Evolutionary conservation across 2,329 filamentous ascomycete genomes (phyloP), one percentile per base, ranked within the genome.

Genomic region (Colletotrichum viniferum): DNA sequence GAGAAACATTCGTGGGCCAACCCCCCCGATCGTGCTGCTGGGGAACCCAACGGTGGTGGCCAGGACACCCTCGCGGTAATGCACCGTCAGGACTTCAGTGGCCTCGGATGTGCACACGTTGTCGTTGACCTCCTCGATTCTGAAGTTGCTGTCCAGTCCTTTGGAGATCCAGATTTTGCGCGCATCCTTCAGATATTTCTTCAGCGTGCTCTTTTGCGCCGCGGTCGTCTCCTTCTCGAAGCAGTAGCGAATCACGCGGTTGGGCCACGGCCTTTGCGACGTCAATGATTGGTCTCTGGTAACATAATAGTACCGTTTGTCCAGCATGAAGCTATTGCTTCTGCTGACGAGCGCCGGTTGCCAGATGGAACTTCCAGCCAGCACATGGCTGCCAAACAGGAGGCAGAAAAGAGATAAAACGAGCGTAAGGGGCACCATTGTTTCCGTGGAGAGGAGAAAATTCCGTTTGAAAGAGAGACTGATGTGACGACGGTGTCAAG

Each of bases 111-210:
- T 34, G 48, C 73, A 67, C 16, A 61, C 71, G 43, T 60, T 69
- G 48, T 16, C n/a, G 7, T n/a, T n/a, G 36, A 74, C 74, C 34
- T 78, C 71, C 67, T 66, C 30, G 71, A 71, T 74, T 63, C 67
- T 67, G 72, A 77, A 77, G 68, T 58, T 73, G n/a, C 52, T 21
- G n/a, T 65, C 58, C 26, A 69, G 71, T 14, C 55, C 66, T 52
- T 52, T 52, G 18, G 43, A 52, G 43, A 52, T 52, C 43, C 43
- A 52, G n/a, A 52, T 52, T 18, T 52, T 52, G n/a, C 43, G 43
- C 43, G 43, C 43, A 52, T 52, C 43, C 43, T 52, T 52, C 43
- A 52, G 10, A 52, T 4, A 52, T 21, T 21, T 52, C 43, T 52
- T 52, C 43, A 52, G 43, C 43, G 3, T 52, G 43, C 43, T 52